Evolutionary conservation across 176 grass and related monocot genomes (phyloP).

Genomic region (Lolium perenne): DNA sequence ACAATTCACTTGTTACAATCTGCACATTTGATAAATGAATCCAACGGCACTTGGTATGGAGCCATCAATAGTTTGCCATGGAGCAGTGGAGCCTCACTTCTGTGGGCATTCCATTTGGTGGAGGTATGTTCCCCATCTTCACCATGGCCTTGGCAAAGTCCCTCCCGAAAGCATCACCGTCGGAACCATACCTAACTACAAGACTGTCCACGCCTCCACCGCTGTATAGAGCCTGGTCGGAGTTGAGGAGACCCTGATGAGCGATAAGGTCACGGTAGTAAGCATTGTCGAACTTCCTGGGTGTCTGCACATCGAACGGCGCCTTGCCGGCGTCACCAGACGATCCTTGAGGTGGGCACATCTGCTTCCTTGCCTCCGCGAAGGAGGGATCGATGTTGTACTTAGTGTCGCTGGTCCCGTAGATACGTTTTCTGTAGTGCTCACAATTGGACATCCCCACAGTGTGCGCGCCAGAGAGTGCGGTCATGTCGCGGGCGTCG

Average conservation of each 20-base stretch:
- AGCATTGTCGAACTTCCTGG: constrained; percentile 56
- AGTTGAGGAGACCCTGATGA: constrained; percentile 54
- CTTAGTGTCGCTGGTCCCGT: neutral
- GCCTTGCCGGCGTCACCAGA: neutral
- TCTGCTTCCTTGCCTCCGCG: neutral
- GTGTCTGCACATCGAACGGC: constrained; percentile 37
- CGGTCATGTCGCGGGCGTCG: constrained; percentile 49
- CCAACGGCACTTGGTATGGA: neutral
- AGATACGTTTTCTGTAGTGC: constrained; percentile 7
- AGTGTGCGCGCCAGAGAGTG: constrained; percentile 63
- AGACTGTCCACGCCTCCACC: constrained; percentile 40
- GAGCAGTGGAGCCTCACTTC: constrained; percentile 67
- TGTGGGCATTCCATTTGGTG: constrained; percentile 36
- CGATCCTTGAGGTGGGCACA: neutral
- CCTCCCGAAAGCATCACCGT: constrained; percentile 33
- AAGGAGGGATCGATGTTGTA: constrained; percentile 37
- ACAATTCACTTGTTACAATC: constrained; percentile 1
- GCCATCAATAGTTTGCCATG: constrained; percentile 44
- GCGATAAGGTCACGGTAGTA: constrained; percentile 61
- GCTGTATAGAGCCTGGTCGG: constrained; percentile 66
- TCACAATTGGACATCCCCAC: constrained; percentile 38
- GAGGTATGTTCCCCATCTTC: constrained; percentile 60
- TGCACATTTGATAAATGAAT: neutral
- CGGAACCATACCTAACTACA: constrained; percentile 41
- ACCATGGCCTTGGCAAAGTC: constrained; percentile 65